phyloP scores from a whole-genome alignment of 371 early-diverging fungal genomes.

The Mucor ambiguus region DNA sequence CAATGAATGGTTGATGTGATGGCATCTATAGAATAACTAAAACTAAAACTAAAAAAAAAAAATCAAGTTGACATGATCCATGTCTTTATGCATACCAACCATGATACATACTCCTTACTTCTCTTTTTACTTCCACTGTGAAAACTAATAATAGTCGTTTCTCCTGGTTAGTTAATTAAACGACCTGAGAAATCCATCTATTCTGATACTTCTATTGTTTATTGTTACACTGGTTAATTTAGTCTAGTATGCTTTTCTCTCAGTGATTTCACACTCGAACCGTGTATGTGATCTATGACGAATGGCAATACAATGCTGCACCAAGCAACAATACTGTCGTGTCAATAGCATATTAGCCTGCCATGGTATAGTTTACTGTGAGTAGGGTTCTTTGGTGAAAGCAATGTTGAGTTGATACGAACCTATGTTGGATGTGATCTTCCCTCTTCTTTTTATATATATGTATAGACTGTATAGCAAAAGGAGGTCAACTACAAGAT shows the following conservation, averaged over 20 bases:
- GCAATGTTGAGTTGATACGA: too few species aligned
- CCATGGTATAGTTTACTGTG: too few species aligned
- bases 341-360: too few species aligned
- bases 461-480: too few species aligned
- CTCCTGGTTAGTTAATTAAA: neutral
- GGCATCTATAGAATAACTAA: neutral
- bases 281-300: too few species aligned
- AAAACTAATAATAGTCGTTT: neutral
- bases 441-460: too few species aligned
- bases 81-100: neutral
- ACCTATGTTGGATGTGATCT: too few species aligned
- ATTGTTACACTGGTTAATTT: neutral
- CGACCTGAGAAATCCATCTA: constrained; percentile 1
- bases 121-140: neutral
- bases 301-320: too few species aligned
- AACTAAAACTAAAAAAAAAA: neutral
- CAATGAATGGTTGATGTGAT: neutral
- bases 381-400: too few species aligned
- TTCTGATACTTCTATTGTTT: constrained; percentile 3
- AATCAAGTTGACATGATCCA: neutral
- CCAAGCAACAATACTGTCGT: too few species aligned
- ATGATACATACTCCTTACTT: neutral
- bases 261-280: too few species aligned
- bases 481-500: too few species aligned
- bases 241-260: neutral